Conservation (phyloP, 2,329 filamentous ascomycete genomes). For the Hymenoscyphus salicellus region DNA sequence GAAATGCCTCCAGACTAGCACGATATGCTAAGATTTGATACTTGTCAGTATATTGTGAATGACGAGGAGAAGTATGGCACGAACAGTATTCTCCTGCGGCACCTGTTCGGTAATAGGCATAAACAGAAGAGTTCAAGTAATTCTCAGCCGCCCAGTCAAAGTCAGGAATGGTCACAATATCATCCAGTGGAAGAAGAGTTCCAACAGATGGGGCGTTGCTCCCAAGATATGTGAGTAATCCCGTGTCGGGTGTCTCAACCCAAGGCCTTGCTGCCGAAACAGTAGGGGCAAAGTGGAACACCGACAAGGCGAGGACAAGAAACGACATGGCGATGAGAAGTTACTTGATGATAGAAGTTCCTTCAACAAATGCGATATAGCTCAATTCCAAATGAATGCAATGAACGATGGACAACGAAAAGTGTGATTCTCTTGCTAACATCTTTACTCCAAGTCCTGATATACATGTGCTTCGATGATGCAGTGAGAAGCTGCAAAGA, state of each 20-base stretch:
- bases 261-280: background rate
- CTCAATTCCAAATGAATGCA: too few relatives aligned
- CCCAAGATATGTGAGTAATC: background rate
- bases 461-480: too few relatives aligned
- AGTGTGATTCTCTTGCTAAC: too few relatives aligned
- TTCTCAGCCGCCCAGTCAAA: constrained; percentile 11
- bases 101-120: constrained; percentile 5
- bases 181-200: background rate
- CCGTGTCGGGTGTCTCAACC: background rate
- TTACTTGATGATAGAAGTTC: too few relatives aligned
- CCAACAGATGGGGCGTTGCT: background rate
- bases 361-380: too few relatives aligned
- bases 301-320: background rate
- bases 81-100: constrained; percentile 9
- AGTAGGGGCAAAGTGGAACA: background rate
- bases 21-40: constrained; percentile 13
- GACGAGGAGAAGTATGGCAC: background rate
- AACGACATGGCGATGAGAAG: background rate
- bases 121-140: constrained; percentile 5
- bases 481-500: too few relatives aligned
- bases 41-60: background rate
- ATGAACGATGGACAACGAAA: too few relatives aligned
- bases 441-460: too few relatives aligned
- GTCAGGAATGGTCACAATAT: constrained; percentile 3
- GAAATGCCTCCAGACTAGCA: constrained; percentile 52